Conservation (phyloP, 2,329 filamentous ascomycete genomes). For the Chrysoporthe deuterocubensis region DNA sequence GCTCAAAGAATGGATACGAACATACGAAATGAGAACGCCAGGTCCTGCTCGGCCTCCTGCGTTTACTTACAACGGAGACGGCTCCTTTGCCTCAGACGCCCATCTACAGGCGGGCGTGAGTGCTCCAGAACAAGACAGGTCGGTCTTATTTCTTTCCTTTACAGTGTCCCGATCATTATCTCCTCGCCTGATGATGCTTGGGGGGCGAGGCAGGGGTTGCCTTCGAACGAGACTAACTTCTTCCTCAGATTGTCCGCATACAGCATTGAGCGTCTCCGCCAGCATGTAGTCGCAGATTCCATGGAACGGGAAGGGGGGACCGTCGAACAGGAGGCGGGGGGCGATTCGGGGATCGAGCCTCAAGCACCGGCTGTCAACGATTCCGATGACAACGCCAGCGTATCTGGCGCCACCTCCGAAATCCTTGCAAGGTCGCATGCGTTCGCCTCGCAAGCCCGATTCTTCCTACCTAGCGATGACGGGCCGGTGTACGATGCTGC, state of each 20-base stretch:
- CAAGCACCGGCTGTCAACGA: not conserved
- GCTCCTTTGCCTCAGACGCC: conserved; percentile 10
- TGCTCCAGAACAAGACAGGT: conserved; percentile 19
- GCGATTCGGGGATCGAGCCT: not conserved
- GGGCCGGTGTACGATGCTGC: conserved; percentile 18
- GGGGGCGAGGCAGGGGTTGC: not conserved
- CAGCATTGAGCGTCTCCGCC: conserved; percentile 15
- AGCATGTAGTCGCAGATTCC: conserved; percentile 6
- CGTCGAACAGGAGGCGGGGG: conserved; percentile 3
- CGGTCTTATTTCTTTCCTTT: not conserved
- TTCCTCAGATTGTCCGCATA: conserved; percentile 12
- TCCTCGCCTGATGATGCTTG: too few species aligned
- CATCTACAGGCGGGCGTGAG: conserved; percentile 17
- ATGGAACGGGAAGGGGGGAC: not conserved
- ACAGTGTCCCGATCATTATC: not conserved
- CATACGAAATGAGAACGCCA: conserved; percentile 16
- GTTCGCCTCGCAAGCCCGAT: conserved; percentile 17
- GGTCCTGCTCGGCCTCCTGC: conserved; percentile 8
- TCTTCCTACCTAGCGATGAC: conserved; percentile 13
- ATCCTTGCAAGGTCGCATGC: conserved; percentile 17
- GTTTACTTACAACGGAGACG: conserved; percentile 7
- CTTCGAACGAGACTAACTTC: conserved; percentile 21
- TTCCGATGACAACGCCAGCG: conserved; percentile 7
- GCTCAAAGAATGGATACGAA: conserved; percentile 23
- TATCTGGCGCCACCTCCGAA: conserved; percentile 16